Percentiles rank a stretch among this genome's conserved stretches.
Evolutionary conservation across 2,329 filamentous ascomycete species (phyloP).

Genomic region (Trichoderma atroviride): DNA sequence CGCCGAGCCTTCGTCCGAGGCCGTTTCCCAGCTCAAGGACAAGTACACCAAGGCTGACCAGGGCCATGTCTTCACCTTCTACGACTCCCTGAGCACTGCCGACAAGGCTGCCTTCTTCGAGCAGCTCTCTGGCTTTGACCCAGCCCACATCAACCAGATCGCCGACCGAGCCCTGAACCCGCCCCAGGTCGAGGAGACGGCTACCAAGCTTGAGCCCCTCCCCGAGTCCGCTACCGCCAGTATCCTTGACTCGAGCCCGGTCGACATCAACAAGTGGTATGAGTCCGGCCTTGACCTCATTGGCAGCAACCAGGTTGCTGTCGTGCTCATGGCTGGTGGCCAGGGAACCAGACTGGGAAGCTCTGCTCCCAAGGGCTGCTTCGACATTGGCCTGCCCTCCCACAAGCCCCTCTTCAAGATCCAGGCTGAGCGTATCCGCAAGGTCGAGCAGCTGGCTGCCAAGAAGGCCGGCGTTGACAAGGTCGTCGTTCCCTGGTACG

Average conservation of each 20-base stretch:
- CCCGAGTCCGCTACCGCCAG: slow-evolving; percentile 85
- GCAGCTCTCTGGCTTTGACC: slow-evolving; percentile 82
- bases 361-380: slow-evolving; percentile 96
- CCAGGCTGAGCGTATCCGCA: slow-evolving; percentile 90
- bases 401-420: slow-evolving; percentile 96
- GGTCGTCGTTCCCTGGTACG: slow-evolving; percentile 89
- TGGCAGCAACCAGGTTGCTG: slow-evolving; percentile 73
- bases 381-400: slow-evolving; percentile 91
- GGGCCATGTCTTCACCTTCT: slow-evolving; percentile 78
- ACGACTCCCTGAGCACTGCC: slow-evolving; percentile 71
- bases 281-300: slow-evolving; percentile 78
- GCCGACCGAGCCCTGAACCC: slow-evolving; percentile 81
- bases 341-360: slow-evolving; percentile 94
- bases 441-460: slow-evolving; percentile 78
- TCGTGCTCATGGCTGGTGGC: slow-evolving; percentile 95
- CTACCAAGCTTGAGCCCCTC: slow-evolving; percentile 75
- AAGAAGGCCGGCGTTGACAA: slow-evolving; percentile 61
- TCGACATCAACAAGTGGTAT: slow-evolving; percentile 84
- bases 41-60: slow-evolving; percentile 77
- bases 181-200: slow-evolving; percentile 61
- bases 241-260: slow-evolving; percentile 81
- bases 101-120: slow-evolving; percentile 80
- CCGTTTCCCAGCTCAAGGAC: slow-evolving; percentile 69
- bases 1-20: slow-evolving; percentile 61
- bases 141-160: slow-evolving; percentile 83